phyloP scores from a whole-genome alignment of 2,329 filamentous ascomycete species.

The Trichothecium roseum region DNA sequence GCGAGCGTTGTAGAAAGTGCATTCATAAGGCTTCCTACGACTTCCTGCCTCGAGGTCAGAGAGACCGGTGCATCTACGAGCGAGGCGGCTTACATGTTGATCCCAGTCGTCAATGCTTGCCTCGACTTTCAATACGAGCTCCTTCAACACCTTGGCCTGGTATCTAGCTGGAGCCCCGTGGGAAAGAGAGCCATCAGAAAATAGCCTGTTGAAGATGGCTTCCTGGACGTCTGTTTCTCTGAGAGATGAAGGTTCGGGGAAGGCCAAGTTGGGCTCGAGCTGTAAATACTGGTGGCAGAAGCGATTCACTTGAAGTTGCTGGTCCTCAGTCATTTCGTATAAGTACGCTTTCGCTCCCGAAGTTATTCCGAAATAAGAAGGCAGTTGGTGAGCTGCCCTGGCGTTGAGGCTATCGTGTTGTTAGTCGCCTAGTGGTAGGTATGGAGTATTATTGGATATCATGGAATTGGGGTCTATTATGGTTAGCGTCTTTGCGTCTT shows the following conservation, averaged over 20 bases:
- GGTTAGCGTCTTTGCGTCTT: no score
- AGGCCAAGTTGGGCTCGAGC: slow-evolving; percentile 52
- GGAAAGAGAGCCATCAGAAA: slow-evolving; percentile 44
- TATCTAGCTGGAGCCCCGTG: slow-evolving; percentile 60
- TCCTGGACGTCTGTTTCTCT: slow-evolving; percentile 53
- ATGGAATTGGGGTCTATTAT: no score
- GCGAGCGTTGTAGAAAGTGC: slow-evolving; percentile 55
- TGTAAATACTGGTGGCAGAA: slow-evolving; percentile 75
- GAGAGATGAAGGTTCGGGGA: slow-evolving; percentile 50
- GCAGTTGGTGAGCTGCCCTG: no score
- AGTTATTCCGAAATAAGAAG: no score
- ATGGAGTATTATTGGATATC: no score
- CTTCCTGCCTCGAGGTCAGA: slow-evolving; percentile 48
- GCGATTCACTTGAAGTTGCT: slow-evolving; percentile 23
- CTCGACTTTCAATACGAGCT: slow-evolving; percentile 61
- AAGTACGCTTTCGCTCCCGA: no score
- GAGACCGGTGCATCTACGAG: slow-evolving; percentile 1
- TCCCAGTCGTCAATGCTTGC: slow-evolving; percentile 70
- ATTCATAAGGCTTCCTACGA: slow-evolving; percentile 71
- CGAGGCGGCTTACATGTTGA: slow-evolving; percentile 60
- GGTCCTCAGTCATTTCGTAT: not conserved
- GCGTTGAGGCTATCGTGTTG: no score
- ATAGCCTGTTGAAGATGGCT: slow-evolving; percentile 55
- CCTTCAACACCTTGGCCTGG: slow-evolving; percentile 61
- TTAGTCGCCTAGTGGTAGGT: no score